Conservation (phyloP, 106 monocot genomes). For the Alisma plantagoaquatica region DNA sequence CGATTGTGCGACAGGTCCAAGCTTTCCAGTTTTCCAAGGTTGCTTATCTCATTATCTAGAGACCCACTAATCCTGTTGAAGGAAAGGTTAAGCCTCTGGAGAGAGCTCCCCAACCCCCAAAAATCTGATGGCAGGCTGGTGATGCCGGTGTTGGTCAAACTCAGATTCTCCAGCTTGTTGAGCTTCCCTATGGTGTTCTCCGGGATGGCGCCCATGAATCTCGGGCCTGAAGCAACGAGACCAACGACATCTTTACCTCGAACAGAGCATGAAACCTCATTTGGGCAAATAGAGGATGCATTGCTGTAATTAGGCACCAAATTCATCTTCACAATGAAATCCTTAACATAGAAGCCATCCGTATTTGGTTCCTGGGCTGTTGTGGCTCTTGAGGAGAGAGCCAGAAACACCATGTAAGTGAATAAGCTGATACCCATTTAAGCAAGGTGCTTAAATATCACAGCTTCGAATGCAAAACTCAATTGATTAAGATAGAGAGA, state of each 20-base stretch:
- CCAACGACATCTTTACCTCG: constrained; percentile 7
- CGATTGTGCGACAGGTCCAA: constrained; percentile 57
- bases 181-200: constrained; percentile 85
- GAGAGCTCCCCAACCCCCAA: constrained; percentile 59
- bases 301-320: background rate
- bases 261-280: constrained; percentile 38
- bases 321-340: constrained; percentile 58
- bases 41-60: constrained; percentile 59
- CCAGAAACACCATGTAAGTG: no score
- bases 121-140: constrained; percentile 44
- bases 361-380: constrained; percentile 71
- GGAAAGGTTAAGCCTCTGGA: constrained; percentile 58
- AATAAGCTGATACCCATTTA: no score
- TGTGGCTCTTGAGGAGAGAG: no score
- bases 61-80: constrained; percentile 38
- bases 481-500: no score
- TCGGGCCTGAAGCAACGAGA: constrained; percentile 37
- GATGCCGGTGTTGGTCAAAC: constrained; percentile 62
- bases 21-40: constrained; percentile 53
- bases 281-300: constrained; percentile 41
- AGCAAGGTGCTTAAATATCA: no score
- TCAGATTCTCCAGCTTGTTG: constrained; percentile 34
- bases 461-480: no score
- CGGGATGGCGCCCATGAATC: constrained; percentile 51
- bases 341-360: constrained; percentile 50